Percentiles rank a stretch among this genome's conserved stretches.
These are phyloP conservation scores for Eucalyptus cloeziana DNA, from an alignment of 345 rosid species.

Conservation along the genomic window DNA sequence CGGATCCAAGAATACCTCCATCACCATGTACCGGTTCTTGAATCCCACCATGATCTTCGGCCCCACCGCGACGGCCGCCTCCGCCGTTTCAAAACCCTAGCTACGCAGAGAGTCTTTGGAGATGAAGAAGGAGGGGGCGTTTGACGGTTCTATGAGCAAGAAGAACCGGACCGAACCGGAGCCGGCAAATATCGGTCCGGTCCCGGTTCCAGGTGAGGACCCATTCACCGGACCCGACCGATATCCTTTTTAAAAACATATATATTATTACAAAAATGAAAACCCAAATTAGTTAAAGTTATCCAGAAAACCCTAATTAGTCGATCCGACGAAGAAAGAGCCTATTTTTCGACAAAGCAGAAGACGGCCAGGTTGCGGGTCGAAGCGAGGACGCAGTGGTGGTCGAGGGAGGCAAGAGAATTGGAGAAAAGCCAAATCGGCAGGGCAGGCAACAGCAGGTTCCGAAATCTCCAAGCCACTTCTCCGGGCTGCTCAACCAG, in stretches of 20 bases:
- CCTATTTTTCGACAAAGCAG: background rate
- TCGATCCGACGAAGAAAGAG: too few species aligned
- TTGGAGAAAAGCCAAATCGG: conserved; percentile 56
- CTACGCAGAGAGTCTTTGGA: background rate
- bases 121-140: too few species aligned
- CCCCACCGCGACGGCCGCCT: background rate
- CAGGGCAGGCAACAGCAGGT: conserved; percentile 43
- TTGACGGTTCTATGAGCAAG: too few species aligned
- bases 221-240: too few species aligned
- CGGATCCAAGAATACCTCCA: conserved; percentile 67
- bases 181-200: too few species aligned
- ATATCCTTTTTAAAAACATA: too few species aligned
- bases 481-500: conserved; percentile 36
- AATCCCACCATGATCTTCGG: conserved; percentile 49
- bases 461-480: conserved; percentile 47
- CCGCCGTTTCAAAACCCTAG: background rate
- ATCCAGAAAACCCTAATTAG: too few species aligned
- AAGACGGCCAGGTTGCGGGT: background rate
- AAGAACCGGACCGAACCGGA: too few species aligned
- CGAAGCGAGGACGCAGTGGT: background rate
- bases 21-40: conserved; percentile 62
- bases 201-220: too few species aligned
- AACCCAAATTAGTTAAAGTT: too few species aligned
- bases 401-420: conserved; percentile 29
- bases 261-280: too few species aligned